Percentiles rank a stretch among this genome's conserved stretches.
phyloP scores from a whole-genome alignment of 345 rosid genomes.

The Psidium friedrichsthalianum region DNA sequence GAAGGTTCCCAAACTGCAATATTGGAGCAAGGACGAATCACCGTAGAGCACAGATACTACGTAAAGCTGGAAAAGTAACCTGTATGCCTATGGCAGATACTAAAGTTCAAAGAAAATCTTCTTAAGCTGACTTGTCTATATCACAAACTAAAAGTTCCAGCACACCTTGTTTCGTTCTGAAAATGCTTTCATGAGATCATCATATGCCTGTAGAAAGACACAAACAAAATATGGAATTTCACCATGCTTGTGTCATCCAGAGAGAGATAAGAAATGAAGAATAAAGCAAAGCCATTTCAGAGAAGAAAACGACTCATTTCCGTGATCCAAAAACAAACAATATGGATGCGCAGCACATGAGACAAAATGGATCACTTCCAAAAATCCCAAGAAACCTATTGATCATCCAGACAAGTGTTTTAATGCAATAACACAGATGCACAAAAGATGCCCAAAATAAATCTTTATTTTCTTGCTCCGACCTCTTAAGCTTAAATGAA shows the following conservation, averaged over 20 bases:
- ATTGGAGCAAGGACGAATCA: not conserved
- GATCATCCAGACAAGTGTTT: not conserved
- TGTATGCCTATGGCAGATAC: not conserved
- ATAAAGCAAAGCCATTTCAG: not conserved
- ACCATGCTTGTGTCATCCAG: not conserved
- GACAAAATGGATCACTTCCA: not conserved
- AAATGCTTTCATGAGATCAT: conserved; percentile 83
- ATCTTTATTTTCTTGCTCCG: not conserved
- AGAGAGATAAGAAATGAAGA: not conserved
- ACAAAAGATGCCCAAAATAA: not conserved
- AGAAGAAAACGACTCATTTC: not conserved
- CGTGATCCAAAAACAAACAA: not conserved
- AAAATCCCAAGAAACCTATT: not conserved
- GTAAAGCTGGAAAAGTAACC: not conserved
- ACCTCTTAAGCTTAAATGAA: not conserved
- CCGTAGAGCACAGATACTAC: not conserved
- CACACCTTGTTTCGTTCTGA: conserved; percentile 86
- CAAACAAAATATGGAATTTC: not conserved
- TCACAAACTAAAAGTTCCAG: not conserved
- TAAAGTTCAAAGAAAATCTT: not conserved
- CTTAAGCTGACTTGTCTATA: not conserved
- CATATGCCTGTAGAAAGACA: conserved; percentile 54
- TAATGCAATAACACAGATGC: not conserved
- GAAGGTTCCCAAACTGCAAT: conserved; percentile 94
- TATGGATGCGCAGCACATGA: not conserved